Evolutionary conservation across 2,329 filamentous ascomycete species (phyloP).

Genomic region (Sporothrix brunneoviolacea): DNA sequence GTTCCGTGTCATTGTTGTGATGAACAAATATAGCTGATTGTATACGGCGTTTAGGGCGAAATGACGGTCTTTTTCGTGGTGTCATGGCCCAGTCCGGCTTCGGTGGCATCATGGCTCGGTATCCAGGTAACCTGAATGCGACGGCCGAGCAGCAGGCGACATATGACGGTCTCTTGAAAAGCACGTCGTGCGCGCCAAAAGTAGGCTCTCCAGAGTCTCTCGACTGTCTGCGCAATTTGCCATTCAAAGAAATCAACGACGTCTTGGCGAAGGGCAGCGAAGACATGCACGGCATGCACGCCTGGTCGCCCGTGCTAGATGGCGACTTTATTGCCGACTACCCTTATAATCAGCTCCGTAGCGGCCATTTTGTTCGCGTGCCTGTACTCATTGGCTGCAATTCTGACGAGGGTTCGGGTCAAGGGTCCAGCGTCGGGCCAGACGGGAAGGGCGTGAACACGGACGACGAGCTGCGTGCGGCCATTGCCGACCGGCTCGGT

Average conservation of each 20-base stretch:
- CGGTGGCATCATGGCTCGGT: constrained; percentile 9
- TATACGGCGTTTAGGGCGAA: too few species aligned
- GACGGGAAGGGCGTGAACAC: constrained; percentile 45
- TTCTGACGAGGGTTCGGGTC: constrained; percentile 56
- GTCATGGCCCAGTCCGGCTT: constrained; percentile 34
- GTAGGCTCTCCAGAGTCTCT: background rate
- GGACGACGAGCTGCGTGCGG: constrained; percentile 41
- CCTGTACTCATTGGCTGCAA: constrained; percentile 56
- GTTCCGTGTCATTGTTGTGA: too few species aligned
- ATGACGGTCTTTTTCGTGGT: constrained; percentile 47
- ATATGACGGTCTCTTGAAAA: constrained; percentile 18
- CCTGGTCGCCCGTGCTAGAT: constrained; percentile 28
- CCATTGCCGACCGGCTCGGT: constrained; percentile 2
- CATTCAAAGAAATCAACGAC: constrained; percentile 24
- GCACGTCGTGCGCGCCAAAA: constrained; percentile 2
- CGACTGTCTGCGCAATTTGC: constrained; percentile 28
- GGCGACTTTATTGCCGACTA: constrained; percentile 36
- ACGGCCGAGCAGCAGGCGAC: constrained; percentile 19
- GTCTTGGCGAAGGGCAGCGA: background rate
- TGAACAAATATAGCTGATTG: background rate
- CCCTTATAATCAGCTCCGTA: constrained; percentile 44
- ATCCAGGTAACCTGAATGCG: constrained; percentile 31
- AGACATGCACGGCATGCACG: constrained; percentile 19
- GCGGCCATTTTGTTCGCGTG: constrained; percentile 56
- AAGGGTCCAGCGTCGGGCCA: constrained; percentile 28